Evolutionary conservation across 2,329 filamentous ascomycete species (phyloP), one percentile per base, ranked within the genome.

Genomic region (Arthrobotrys entomopaga): DNA sequence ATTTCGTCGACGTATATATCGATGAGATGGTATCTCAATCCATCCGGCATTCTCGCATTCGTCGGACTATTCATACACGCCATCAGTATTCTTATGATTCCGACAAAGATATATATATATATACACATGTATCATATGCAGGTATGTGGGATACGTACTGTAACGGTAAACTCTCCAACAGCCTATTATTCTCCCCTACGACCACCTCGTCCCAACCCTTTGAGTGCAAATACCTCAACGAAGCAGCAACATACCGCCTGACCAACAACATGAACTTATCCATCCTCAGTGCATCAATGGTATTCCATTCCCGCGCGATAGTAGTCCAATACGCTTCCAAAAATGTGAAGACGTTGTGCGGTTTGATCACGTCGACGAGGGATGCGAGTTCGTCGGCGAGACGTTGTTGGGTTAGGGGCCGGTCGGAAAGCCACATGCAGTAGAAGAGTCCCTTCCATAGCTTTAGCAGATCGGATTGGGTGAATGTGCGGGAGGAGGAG

Each of bases 371-470:
- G 13, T 67, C 66, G 19, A 76, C 86, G 85, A 50, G 87, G 0
- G 83, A 86, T 49, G 93, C 91, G 65, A 98, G 89, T 76, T 93
- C 89, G 77, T 85, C 83, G 78, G 91, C 91, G 52, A 98, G 90
- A 49, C 87, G 87, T 84, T 97, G 93, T 84, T 97, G 94, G 1
- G 91, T 89, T n/a, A 89, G 83, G 10, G 93, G 90, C 54, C 93
- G 91, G 84, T 97, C 93, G 81, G 90, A 92, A 89, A 97, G 95
- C 90, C 92, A 97, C 79, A 95, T 87, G 80, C 70, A 88, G 85
- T 93, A 97, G 84, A 95, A 97, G 19, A 98, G 87, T 3, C 93
- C 94, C 81, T 96, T 96, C 92, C 93, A 97, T 77, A 98, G 87
- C 84, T 97, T 97, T 74, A 94, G 85, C 57, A 92, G 84, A 77